Conservation (phyloP, 164 flowering plant genomes). For the Sextonia rubra region DNA sequence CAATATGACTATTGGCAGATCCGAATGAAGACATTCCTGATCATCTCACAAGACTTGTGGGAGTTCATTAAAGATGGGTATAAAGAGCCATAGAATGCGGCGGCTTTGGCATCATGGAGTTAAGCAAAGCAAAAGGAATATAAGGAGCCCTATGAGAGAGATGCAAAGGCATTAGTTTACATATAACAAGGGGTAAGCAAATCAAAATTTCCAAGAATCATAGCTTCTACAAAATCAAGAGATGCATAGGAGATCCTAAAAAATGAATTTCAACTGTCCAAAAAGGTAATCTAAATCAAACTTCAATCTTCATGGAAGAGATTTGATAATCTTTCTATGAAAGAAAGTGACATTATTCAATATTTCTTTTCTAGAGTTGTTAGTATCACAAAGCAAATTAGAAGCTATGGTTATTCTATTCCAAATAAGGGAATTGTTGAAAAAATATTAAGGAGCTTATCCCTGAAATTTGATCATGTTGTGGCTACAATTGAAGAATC, state of each 20-base stretch:
- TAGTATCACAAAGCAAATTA: too few species aligned
- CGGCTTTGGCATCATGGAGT: constrained; percentile 32
- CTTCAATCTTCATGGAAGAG: too few species aligned
- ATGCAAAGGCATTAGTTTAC: constrained; percentile 2
- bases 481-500: constrained; percentile 16
- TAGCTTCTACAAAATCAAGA: background rate
- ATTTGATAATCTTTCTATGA: too few species aligned
- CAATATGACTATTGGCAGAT: too few species aligned
- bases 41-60: too few species aligned
- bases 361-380: too few species aligned
- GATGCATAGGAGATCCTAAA: constrained; percentile 3
- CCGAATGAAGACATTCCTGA: too few species aligned
- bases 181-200: constrained; percentile 6
- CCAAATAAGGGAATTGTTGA: constrained; percentile 8
- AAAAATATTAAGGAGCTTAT: constrained; percentile 16
- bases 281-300: too few species aligned
- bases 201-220: background rate
- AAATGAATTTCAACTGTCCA: too few species aligned
- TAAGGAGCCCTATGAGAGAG: background rate
- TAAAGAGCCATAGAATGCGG: too few species aligned
- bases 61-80: too few species aligned
- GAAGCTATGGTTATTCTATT: constrained; percentile 11
- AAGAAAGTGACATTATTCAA: too few species aligned
- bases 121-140: background rate
- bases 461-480: constrained; percentile 9